Evolutionary conservation across 1,284 basidiomycete genomes (phyloP).

Genomic region (Tilletia walkeri): DNA sequence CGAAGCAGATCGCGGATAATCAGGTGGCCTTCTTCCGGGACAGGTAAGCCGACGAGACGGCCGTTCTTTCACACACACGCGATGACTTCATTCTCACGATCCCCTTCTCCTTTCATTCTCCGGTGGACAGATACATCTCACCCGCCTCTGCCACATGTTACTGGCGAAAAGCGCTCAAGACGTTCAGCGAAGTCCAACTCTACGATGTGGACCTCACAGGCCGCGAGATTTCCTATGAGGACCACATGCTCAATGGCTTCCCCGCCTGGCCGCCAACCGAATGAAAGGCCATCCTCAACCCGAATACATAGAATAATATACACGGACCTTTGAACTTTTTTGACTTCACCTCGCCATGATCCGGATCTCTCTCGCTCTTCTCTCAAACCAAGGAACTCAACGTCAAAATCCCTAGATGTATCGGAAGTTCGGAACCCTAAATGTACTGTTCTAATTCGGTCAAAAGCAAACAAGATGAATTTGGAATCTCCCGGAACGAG

Average conservation of each 20-base stretch:
- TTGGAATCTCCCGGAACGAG: too few relatives aligned
- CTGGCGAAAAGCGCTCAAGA: background rate
- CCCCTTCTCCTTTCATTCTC: background rate
- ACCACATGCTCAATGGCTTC: conserved; percentile 32
- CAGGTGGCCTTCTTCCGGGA: conserved; percentile 47
- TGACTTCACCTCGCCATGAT: background rate
- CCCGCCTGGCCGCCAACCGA: background rate
- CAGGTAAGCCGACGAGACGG: conserved; percentile 19
- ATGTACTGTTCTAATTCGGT: too few relatives aligned
- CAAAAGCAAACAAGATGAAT: too few relatives aligned
- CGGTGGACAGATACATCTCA: conserved; percentile 1
- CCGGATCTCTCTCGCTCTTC: background rate
- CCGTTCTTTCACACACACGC: conserved; percentile 27
- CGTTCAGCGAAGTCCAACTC: conserved; percentile 25
- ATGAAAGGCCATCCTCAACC: too few relatives aligned
- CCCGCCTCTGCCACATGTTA: background rate
- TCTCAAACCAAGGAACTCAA: too few relatives aligned
- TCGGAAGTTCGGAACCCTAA: too few relatives aligned
- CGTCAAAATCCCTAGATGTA: too few relatives aligned
- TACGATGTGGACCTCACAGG: conserved; percentile 38
- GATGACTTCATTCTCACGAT: conserved; percentile 26
- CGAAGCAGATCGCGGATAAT: conserved; percentile 46
- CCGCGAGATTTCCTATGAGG: conserved; percentile 45
- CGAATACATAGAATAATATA: too few relatives aligned
- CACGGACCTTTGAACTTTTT: background rate